A percentile compares a stretch with the other conserved stretches of the same genome.
Evolutionary conservation across 78 protist genomes (phyloP).

Genomic region (Bodo saltans): DNA sequence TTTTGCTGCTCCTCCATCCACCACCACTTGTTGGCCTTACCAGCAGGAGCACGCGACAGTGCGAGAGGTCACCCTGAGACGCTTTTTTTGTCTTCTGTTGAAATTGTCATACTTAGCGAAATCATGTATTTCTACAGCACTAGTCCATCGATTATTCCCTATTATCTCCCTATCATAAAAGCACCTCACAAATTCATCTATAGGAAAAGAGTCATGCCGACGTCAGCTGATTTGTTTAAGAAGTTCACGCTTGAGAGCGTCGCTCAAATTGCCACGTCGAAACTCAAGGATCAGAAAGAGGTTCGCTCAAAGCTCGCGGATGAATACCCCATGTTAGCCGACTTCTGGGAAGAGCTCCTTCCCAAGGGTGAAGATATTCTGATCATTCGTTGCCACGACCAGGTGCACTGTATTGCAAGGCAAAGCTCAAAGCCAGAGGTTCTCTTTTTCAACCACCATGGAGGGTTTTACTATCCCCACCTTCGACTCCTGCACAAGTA

Average conservation of each 20-base stretch:
- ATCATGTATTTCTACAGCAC: too few relatives aligned
- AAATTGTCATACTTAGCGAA: too few relatives aligned
- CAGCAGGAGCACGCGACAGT: too few relatives aligned
- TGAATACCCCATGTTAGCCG: conserved; percentile 17
- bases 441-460: conserved; percentile 52
- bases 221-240: background rate
- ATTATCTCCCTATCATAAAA: too few relatives aligned
- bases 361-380: conserved; percentile 18
- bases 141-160: too few relatives aligned
- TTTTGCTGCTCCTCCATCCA: too few relatives aligned
- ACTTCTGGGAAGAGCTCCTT: conserved; percentile 26
- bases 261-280: background rate
- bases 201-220: too few relatives aligned
- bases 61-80: too few relatives aligned
- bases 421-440: conserved; percentile 28
- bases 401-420: conserved; percentile 20
- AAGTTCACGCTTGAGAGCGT: conserved; percentile 22
- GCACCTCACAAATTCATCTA: too few relatives aligned
- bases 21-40: too few relatives aligned
- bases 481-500: conserved; percentile 63
- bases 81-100: too few relatives aligned
- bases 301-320: background rate
- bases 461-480: conserved; percentile 61
- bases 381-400: conserved; percentile 28
- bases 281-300: background rate